Evolutionary conservation across 1,284 basidiomycete species (phyloP).

Genomic region (Ganoderma lucidum): DNA sequence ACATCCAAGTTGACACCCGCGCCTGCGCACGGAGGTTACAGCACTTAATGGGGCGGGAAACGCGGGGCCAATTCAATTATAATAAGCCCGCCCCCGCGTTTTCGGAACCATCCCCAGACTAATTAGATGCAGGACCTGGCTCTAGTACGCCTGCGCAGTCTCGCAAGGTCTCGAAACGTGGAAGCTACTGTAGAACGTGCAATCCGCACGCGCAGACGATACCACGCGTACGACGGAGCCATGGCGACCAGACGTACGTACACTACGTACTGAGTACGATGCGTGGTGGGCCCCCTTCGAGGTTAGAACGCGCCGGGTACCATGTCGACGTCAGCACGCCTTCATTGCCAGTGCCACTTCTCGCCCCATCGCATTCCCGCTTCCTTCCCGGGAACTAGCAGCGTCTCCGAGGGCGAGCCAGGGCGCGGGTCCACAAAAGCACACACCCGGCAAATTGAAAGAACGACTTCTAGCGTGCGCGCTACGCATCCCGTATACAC

Average conservation of each 20-base stretch:
- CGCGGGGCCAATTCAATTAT: conserved; percentile 4
- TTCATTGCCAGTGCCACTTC: background rate
- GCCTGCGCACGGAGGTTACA: background rate
- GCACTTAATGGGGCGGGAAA: background rate
- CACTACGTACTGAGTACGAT: background rate
- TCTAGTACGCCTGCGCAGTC: background rate
- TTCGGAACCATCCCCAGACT: background rate
- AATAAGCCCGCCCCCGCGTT: background rate
- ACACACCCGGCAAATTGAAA: background rate
- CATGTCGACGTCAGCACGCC: background rate
- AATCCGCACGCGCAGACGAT: background rate
- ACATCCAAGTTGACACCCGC: background rate
- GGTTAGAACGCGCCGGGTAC: background rate
- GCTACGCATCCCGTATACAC: background rate
- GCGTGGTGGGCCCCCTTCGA: background rate
- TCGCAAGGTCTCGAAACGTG: background rate
- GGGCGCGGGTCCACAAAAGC: background rate
- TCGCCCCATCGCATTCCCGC: background rate
- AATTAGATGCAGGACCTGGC: too few species aligned
- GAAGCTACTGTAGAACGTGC: background rate
- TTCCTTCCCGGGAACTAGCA: background rate
- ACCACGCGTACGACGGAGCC: background rate
- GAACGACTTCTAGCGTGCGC: background rate
- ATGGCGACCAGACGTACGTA: background rate
- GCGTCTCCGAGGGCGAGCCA: too few species aligned